Base-by-base conservation (phyloP, 495 filamentous ascomycete species). In the Aspergillus funiculosus region DNA sequence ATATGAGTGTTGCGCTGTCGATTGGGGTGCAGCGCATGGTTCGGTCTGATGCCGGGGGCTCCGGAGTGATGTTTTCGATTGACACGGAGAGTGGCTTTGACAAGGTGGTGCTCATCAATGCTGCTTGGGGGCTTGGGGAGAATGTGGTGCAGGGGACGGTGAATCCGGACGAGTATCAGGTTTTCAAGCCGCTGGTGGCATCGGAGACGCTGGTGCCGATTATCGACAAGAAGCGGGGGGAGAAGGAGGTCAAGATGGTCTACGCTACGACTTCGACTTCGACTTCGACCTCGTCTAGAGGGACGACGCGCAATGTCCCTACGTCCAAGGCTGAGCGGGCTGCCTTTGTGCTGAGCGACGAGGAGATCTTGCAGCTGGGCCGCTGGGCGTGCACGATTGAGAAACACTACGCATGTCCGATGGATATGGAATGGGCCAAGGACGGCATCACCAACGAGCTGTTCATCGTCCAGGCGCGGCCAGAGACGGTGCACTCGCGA, bases 371-470 rank as follows among this genome's bases (percentile, higher is more conserved):
- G 10, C 54, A 59, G 36, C 48, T 67, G 19, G 53, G 44, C n/a
- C 60, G 62, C n/a, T 67, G 60, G 64, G 62, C 48, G 3, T 65
- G 60, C 43, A 52, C 28, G 5, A 56, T 67, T 38, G 64, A 67
- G 27, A 46, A 52, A 32, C 61, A 65, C 56, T 67, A 67, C 22
- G 52, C 54, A 3, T 60, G 58, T 36, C 52, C 62, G 4, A 65
- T 67, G 64, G 64, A 67, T 26, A 63, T 67, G 38, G 64, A 67
- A 44, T 67, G 64, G 64, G 64, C 64, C 41, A 60, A 61, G 42
- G 64, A 67, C 28, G 64, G 64, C 15, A 29, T 55, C 14, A 60
- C 64, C 7, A 43, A 36, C 8, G 50, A 65, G 44, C 44, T 67
- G 22, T 67, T 63, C 28, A 58, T 67, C 36, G 64, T 67, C 10